Percentiles rank a stretch among this genome's conserved stretches.
These are phyloP conservation scores for Przewalskia tangutica DNA, from an alignment of 257 asterid species.

Conservation along the genomic window DNA sequence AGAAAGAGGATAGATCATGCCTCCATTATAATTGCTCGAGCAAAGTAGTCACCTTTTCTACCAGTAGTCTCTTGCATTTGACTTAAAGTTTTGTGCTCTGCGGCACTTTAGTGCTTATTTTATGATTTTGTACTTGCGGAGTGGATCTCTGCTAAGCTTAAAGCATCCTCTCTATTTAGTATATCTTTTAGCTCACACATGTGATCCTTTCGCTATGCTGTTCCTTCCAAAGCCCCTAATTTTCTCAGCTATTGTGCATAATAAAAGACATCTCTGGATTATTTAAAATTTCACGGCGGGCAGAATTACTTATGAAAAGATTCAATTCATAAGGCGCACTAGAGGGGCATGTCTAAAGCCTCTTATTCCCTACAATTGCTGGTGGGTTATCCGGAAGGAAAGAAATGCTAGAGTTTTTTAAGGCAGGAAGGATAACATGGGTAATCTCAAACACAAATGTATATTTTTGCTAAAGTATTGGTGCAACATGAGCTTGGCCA, in stretches of 20 bases:
- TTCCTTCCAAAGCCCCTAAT: not conserved
- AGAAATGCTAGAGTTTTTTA: not conserved
- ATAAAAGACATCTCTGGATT: not conserved
- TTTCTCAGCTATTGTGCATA: not conserved
- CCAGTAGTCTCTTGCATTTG: not conserved
- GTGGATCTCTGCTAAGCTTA: not conserved
- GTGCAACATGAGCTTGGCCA: not conserved
- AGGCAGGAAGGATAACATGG: not conserved
- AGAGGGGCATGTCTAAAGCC: not conserved
- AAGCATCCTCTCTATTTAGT: not conserved
- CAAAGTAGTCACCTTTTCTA: not conserved
- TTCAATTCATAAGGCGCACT: not conserved
- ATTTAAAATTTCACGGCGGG: not conserved
- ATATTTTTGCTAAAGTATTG: not conserved
- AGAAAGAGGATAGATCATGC: not conserved
- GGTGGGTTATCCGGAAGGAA: not conserved
- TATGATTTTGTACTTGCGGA: not conserved
- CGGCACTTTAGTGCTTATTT: not conserved
- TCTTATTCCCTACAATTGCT: not conserved
- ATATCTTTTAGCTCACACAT: not conserved
- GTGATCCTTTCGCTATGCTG: not conserved
- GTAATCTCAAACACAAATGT: not conserved
- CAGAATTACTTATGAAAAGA: not conserved
- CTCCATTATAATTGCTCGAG: not conserved
- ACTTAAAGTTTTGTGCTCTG: not conserved